Conservation (phyloP, 352 stramenopile species). For the Phytopythium delawarense region DNA sequence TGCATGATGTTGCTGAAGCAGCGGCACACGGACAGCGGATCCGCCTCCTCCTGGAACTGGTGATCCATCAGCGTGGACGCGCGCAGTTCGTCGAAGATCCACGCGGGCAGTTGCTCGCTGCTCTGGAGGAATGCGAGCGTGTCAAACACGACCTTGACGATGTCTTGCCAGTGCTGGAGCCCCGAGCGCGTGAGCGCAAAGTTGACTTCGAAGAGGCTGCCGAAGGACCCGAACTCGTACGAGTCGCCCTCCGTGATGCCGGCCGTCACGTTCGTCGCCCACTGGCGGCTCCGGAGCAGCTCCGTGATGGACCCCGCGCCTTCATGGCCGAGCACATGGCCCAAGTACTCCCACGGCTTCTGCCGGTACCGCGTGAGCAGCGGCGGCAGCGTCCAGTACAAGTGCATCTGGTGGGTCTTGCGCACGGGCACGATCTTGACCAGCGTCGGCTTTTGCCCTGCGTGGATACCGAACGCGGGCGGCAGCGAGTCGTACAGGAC, state of each 20-base stretch:
- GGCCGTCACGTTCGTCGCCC: constrained; percentile 39
- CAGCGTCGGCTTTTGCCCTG: constrained; percentile 24
- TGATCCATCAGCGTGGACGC: constrained; percentile 45
- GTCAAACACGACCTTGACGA: constrained; percentile 48
- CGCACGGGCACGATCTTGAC: constrained; percentile 41
- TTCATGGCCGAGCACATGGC: constrained; percentile 53
- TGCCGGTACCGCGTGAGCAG: constrained; percentile 34
- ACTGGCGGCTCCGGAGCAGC: constrained; percentile 32
- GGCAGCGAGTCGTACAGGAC: neutral
- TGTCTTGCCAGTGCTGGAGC: constrained; percentile 35
- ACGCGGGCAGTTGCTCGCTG: constrained; percentile 21
- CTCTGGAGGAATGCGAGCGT: constrained; percentile 23
- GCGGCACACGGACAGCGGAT: constrained; percentile 31
- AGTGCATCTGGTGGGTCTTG: constrained; percentile 34
- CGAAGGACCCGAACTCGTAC: constrained; percentile 65
- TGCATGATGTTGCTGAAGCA: constrained; percentile 61
- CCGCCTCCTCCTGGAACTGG: constrained; percentile 61
- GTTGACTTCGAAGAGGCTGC: constrained; percentile 47
- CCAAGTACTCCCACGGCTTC: constrained; percentile 54
- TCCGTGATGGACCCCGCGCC: constrained; percentile 34
- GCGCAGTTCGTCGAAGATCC: constrained; percentile 58
- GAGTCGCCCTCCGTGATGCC: constrained; percentile 45
- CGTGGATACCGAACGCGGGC: constrained; percentile 26
- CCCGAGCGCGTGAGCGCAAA: constrained; percentile 43
- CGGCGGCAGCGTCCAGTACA: constrained; percentile 53